These are phyloP conservation scores for Carex cristatella DNA, from an alignment of 176 grass and related monocot genomes.

Conservation along the genomic window DNA sequence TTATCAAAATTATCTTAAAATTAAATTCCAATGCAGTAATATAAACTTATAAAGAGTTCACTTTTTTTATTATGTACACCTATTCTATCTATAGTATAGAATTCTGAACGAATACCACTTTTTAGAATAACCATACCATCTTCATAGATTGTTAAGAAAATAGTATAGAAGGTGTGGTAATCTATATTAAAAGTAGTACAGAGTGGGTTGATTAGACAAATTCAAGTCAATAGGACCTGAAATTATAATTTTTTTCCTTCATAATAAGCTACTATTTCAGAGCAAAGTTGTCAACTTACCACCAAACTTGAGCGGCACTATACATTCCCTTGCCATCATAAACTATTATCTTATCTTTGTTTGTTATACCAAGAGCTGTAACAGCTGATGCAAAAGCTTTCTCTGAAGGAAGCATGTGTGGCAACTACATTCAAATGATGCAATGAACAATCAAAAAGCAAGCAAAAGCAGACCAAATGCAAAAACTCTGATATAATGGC, in stretches of 20 bases:
- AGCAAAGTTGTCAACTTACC: conserved; percentile 37
- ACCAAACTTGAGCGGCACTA: conserved; percentile 89
- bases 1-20: background rate
- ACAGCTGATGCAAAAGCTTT: conserved; percentile 68
- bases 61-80: background rate
- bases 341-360: conserved; percentile 68
- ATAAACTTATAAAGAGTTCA: background rate
- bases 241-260: background rate
- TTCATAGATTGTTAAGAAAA: background rate
- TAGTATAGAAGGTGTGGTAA: background rate
- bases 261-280: background rate
- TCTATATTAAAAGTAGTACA: background rate
- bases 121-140: background rate
- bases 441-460: conserved; percentile 16
- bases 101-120: background rate
- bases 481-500: background rate
- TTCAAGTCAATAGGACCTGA: background rate
- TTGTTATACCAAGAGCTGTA: conserved; percentile 61
- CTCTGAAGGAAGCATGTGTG: conserved; percentile 85
- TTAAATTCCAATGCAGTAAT: background rate
- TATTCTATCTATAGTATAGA: background rate
- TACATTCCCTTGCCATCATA: conserved; percentile 87
- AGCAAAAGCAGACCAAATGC: background rate
- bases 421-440: conserved; percentile 52
- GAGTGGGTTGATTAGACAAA: background rate